These are phyloP conservation scores for Cantharellus anzutake DNA, from an alignment of 768 basidiomycete genomes.

Conservation along the genomic window DNA sequence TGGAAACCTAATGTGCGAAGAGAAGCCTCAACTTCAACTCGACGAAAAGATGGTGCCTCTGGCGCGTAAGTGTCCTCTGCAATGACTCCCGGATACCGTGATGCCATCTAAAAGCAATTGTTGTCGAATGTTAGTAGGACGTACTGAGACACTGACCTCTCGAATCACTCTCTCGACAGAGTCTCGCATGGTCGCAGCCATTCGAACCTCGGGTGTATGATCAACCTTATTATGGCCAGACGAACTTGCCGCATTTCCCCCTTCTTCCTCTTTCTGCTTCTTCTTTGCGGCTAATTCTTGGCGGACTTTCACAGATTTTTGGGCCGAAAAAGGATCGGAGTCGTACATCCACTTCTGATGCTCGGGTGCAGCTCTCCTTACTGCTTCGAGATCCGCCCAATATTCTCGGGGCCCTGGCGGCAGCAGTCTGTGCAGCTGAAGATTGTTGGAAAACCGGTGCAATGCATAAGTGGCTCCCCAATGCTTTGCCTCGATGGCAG, in stretches of 20 bases:
- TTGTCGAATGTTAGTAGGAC: not conserved
- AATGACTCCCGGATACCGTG: not conserved
- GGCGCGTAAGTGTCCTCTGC: not conserved
- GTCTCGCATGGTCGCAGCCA: constrained; percentile 59
- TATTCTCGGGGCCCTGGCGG: constrained; percentile 77
- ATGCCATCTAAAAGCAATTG: constrained; percentile 3
- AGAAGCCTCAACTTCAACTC: constrained; percentile 29
- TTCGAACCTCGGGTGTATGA: constrained; percentile 55
- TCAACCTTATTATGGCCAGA: constrained; percentile 19
- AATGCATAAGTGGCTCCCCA: constrained; percentile 81
- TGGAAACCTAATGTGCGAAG: constrained; percentile 50
- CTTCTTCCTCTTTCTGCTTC: constrained; percentile 20
- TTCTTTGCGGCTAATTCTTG: constrained; percentile 37
- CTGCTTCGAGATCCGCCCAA: constrained; percentile 55
- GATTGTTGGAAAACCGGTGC: constrained; percentile 66
- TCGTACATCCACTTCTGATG: constrained; percentile 76
- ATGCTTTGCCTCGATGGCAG: constrained; percentile 70
- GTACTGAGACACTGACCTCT: constrained; percentile 28
- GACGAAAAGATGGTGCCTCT: constrained; percentile 18
- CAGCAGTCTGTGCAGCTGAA: constrained; percentile 53
- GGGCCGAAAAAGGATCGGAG: constrained; percentile 70
- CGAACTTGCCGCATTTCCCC: constrained; percentile 1
- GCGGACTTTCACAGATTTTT: constrained; percentile 42
- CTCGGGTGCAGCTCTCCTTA: constrained; percentile 46
- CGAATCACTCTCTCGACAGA: constrained; percentile 66